phyloP scores from a whole-genome alignment of 331 rosid species.

The Rosa hybrid region DNA sequence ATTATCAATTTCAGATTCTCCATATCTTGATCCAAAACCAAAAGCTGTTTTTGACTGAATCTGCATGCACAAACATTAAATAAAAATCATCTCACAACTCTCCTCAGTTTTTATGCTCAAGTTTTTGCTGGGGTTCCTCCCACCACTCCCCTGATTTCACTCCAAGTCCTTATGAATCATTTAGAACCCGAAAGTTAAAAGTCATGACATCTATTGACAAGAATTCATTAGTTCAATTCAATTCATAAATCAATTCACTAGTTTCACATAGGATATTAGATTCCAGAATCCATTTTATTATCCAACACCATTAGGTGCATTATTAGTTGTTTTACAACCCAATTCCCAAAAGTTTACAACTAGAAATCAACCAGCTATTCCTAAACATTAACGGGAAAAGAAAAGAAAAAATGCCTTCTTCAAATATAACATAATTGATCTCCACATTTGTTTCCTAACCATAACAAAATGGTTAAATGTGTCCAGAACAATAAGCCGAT shows the following conservation, averaged over 20 bases:
- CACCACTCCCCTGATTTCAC: not conserved
- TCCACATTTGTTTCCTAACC: not conserved
- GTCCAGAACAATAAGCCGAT: not conserved
- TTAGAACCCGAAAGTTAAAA: not conserved
- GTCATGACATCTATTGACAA: not conserved
- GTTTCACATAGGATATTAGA: not conserved
- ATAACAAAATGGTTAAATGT: not conserved
- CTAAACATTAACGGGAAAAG: not conserved
- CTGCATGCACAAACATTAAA: constrained; percentile 42
- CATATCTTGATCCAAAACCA: constrained; percentile 55
- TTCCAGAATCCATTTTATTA: not conserved
- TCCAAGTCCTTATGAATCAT: not conserved
- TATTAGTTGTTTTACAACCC: no score
- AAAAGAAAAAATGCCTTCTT: no score
- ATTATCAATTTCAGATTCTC: constrained; percentile 61
- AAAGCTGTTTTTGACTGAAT: constrained; percentile 55
- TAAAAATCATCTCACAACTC: not conserved
- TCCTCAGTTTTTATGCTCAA: not conserved
- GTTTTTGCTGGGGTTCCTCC: not conserved
- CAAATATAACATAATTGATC: no score
- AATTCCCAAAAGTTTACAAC: not conserved
- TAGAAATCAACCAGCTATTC: not conserved
- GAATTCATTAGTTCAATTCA: not conserved
- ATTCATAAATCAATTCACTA: not conserved
- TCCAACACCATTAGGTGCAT: not conserved